Base-by-base conservation (phyloP, 75 land plant species). In the Pinus albicaulis region DNA sequence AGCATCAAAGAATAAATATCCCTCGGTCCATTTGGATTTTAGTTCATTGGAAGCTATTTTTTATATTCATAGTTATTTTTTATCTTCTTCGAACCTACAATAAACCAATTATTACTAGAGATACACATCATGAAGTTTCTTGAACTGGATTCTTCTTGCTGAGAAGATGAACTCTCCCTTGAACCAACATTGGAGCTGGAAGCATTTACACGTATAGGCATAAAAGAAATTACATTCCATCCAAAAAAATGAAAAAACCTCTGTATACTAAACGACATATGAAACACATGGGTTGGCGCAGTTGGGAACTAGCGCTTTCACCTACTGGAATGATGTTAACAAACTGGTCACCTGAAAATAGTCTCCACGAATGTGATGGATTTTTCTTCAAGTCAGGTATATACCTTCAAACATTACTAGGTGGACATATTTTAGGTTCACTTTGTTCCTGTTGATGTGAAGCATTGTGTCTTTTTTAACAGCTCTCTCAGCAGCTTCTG, bases 181-280 rank as follows among this genome's bases (percentile, higher is more conserved):
- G n/a, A n/a, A n/a, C n/a, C n/a, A n/a, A 28, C 28, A 28, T 28
- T 28, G 28, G 28, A 28, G 28, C 28, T 28, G 1, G 28, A 28
- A 28, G 1, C 1, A 28, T 28, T 28, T 0, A 0, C 28, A 28
- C 0, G 28, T 65, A 38, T 28, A 34, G 69, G 41, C 17, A 65
- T 16, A 28, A 41, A 65, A 65, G 44, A 65, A 65, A 5, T 36
- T 1, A 31, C 69, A 65, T 34, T 65, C n/a, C 69, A 24, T 65
- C 69, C 69, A 34, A 65, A n/a, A 31, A 38, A 65, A 20, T 65
- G 69, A 38, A 65, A 65, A 65, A 38, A 31, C 44, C 69, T 65
- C 16, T 34, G 69, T 16, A 65, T 34, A 34, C 69, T 16, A 5
- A 38, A 65, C 5, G 69, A 65, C 17, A 41, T 4, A 65, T 36